Percentiles rank a stretch among this genome's conserved stretches.
phyloP scores from a whole-genome alignment of 257 asterid species.

The Knoxia roxburghii region DNA sequence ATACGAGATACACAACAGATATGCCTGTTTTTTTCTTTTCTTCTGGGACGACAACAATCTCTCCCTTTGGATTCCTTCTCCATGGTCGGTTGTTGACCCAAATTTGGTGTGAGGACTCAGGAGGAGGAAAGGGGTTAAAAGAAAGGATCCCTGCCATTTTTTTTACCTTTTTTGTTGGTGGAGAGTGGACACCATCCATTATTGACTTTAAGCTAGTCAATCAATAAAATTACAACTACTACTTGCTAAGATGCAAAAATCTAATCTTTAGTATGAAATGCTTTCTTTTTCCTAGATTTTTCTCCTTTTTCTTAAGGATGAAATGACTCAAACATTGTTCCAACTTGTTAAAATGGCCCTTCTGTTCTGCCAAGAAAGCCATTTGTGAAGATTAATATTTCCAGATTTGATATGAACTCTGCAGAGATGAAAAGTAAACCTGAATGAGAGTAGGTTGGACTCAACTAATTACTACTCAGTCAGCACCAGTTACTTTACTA shows the following conservation, averaged over 20 bases:
- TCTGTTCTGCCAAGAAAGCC: no score
- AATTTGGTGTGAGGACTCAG: constrained; percentile 17
- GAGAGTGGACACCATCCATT: background rate
- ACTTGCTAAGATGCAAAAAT: constrained; percentile 8
- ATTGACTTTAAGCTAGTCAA: constrained; percentile 20
- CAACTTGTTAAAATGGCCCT: no score
- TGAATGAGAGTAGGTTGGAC: constrained; percentile 9
- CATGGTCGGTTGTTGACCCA: constrained; percentile 18
- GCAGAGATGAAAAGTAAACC: background rate
- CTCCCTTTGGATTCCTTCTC: constrained; percentile 31
- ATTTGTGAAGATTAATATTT: no score
- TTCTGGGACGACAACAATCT: background rate
- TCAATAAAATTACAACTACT: background rate
- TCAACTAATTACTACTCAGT: constrained; percentile 21
- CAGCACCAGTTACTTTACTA: constrained; percentile 27
- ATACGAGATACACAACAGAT: no score
- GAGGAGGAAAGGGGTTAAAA: constrained; percentile 8
- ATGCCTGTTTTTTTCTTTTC: background rate
- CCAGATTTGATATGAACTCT: no score
- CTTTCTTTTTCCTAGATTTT: no score
- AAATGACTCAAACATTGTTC: no score
- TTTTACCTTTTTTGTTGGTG: background rate
- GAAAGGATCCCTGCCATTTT: constrained; percentile 25
- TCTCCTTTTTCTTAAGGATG: background rate
- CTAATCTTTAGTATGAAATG: no score